phyloP scores from a whole-genome alignment of 305 asterid genomes.

The Withania somnifera region DNA sequence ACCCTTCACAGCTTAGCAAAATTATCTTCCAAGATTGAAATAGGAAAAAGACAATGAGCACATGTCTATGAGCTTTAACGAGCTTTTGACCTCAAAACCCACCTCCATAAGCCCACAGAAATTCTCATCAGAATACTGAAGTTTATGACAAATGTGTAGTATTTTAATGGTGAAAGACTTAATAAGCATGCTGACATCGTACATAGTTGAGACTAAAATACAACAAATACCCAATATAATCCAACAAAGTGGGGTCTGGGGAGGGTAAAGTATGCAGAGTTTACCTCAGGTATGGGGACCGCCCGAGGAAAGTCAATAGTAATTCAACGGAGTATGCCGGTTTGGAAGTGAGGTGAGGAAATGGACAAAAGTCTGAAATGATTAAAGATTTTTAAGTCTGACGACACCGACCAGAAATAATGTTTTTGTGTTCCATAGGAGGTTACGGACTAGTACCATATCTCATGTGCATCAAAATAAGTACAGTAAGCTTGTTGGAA shows the following conservation, averaged over 20 bases:
- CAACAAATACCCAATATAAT: background rate
- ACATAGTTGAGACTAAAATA: background rate
- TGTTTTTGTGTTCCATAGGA: background rate
- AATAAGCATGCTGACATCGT: background rate
- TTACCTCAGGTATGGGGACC: background rate
- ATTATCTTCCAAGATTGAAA: background rate
- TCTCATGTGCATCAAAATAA: background rate
- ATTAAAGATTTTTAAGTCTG: background rate
- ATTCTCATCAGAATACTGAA: background rate
- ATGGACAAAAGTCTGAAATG: background rate
- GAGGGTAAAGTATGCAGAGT: no score
- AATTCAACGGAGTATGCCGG: background rate
- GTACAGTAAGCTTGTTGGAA: background rate
- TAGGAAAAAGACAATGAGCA: background rate
- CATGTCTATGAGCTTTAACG: background rate
- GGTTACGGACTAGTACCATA: background rate
- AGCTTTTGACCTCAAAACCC: background rate
- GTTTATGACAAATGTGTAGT: background rate
- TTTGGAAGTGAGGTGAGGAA: background rate
- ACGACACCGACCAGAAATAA: background rate
- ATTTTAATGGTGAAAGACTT: background rate
- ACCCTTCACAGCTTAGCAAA: background rate
- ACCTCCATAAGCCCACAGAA: background rate
- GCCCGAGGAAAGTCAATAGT: background rate
- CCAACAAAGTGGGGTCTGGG: no score